Conservation (phyloP, 148 eudicot species). For the Camellia japonica region DNA sequence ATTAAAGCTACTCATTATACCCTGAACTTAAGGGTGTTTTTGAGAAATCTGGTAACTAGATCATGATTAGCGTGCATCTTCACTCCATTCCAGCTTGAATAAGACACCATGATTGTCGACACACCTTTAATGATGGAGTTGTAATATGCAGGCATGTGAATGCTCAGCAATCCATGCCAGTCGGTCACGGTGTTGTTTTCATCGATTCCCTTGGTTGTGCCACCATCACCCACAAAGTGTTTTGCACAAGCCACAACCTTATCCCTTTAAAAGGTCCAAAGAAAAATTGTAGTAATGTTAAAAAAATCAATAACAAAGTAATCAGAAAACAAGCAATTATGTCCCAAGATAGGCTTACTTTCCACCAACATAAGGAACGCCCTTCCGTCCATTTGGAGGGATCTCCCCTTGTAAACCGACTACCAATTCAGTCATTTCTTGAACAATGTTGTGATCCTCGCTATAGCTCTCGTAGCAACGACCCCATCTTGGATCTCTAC, state of each 20-base stretch:
- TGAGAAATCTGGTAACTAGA: slow-evolving; percentile 24
- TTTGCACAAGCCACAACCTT: slow-evolving; percentile 30
- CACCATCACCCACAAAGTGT: slow-evolving; percentile 36
- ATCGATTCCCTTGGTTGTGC: slow-evolving; percentile 24
- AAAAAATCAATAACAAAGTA: not conserved
- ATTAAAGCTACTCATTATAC: not conserved
- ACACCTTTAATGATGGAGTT: slow-evolving; percentile 27
- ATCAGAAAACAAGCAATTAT: not conserved
- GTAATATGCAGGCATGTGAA: slow-evolving; percentile 30
- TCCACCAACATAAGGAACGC: slow-evolving; percentile 18
- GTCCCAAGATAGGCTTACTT: slow-evolving; percentile 8
- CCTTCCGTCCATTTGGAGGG: not conserved
- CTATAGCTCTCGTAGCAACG: slow-evolving; percentile 17
- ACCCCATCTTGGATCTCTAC: slow-evolving; percentile 22
- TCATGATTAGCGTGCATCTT: slow-evolving; percentile 26
- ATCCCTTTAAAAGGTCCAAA: not conserved
- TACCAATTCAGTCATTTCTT: slow-evolving; percentile 10
- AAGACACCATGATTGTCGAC: slow-evolving; percentile 24
- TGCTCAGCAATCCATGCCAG: slow-evolving; percentile 14
- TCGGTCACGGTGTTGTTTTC: slow-evolving; percentile 26
- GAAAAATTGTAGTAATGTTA: not conserved
- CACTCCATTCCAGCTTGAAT: slow-evolving; percentile 25
- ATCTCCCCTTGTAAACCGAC: slow-evolving; percentile 14
- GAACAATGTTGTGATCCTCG: slow-evolving; percentile 12
- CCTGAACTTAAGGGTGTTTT: slow-evolving; percentile 20